These are phyloP conservation scores for Lepidium aucheri DNA, from an alignment of 345 rosid species.

Conservation along the genomic window DNA sequence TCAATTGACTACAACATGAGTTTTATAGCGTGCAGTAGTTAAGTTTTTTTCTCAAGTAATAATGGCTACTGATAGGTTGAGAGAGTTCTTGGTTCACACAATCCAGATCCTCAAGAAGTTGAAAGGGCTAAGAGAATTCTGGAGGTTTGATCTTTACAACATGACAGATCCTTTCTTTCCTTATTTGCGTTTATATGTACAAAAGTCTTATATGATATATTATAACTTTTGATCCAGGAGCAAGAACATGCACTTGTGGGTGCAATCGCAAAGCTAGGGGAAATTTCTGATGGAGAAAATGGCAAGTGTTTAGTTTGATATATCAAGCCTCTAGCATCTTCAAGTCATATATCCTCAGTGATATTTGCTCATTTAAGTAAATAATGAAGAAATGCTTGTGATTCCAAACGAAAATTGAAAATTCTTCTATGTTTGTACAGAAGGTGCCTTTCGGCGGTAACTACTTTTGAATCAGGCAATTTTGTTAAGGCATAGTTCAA, in stretches of 20 bases:
- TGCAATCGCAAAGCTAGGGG: conserved; percentile 66
- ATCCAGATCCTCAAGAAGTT: conserved; percentile 69
- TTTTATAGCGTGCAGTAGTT: neutral
- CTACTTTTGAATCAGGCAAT: neutral
- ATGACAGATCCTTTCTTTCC: neutral
- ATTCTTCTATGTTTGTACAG: conserved; percentile 9
- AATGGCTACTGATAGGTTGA: conserved; percentile 50
- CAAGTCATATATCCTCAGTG: neutral
- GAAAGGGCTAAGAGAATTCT: conserved; percentile 73
- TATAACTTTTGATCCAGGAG: conserved; percentile 38
- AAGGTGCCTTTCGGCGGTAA: conserved; percentile 19
- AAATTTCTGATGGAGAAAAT: conserved; percentile 65
- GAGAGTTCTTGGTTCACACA: conserved; percentile 56
- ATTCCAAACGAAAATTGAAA: neutral
- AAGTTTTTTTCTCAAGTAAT: neutral
- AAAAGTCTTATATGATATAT: neutral
- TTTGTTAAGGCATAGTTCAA: conserved; percentile 8
- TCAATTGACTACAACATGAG: neutral
- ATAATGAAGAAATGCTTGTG: neutral
- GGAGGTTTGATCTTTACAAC: conserved; percentile 41
- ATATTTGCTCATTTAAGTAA: neutral
- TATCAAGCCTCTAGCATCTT: neutral
- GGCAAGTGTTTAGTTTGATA: conserved; percentile 32
- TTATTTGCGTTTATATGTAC: neutral
- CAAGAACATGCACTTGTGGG: conserved; percentile 71